Base-by-base conservation (phyloP, 768 basidiomycete genomes). In the Boletus rubropictus region DNA sequence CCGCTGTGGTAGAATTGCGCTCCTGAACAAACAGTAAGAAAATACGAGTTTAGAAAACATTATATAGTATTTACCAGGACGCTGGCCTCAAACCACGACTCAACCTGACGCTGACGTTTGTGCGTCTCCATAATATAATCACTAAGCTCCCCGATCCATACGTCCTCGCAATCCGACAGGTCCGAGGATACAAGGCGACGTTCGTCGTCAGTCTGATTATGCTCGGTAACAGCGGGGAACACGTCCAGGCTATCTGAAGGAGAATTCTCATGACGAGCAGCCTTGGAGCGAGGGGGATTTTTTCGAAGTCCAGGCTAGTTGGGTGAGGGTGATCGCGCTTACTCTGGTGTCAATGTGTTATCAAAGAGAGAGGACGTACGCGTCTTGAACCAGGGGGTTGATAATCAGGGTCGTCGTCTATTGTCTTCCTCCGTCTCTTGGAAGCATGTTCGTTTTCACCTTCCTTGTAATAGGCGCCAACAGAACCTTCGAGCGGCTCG, bases 121-220 rank as follows among this genome's bases (percentile, higher is more conserved):
- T 83, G 80, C 6, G 85, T 86, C 57, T 87, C 82, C 25, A 82
- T 60, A 43, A 80, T 72, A 57, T 90, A 91, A 47, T 79, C 79
- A 43, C 74, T 72, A 14, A 90, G 73, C 58, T 86, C 87, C 21
- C 70, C 74, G 36, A 71, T 67, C 89, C 89, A 91, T 14, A 91
- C 60, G 49, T 89, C 88, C 54, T 78, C 76, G 53, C 82, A 88
- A 49, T 89, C 89, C 24, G 89, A 87, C 51, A 91, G 69, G 72
- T 91, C 89, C 18, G 89, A 89, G 15, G 87, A 86, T 10, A 69
- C 65, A 11, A 78, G 68, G 32, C 69, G 68, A 39, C 56, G 66
- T 25, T 74, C 75, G 27, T 80, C 77, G 46, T 70, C 69, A 14
- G 55, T 55, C 29, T 57, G 62, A 41, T 50, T 61, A 31, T 51